Base-by-base conservation (phyloP, 805 yeast species). In the Cyberlindnera amylophila region DNA sequence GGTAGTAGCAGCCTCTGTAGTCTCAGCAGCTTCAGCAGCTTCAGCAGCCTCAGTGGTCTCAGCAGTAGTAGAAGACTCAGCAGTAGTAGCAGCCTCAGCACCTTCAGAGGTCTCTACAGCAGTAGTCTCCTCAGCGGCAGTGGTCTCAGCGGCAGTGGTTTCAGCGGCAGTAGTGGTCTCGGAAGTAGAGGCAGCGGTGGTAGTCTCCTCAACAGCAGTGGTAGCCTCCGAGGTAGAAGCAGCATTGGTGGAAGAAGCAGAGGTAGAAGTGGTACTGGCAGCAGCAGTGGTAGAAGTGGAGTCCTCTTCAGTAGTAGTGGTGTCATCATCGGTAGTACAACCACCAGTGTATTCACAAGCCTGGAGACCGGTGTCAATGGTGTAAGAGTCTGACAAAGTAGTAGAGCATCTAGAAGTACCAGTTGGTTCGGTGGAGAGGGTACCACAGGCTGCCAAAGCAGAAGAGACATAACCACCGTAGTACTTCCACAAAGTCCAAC, bases 401-500 rank as follows among this genome's bases (percentile, higher is more conserved):
- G 45, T 56, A 39, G 36, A 33, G 12, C 36, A 33, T 33, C 36
- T 33, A 5, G 29, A 36, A 24, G 21, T 12, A 29, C 32, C 39
- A 18, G 34, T 32, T 45, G 66, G 65, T n/a, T 51, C 45, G 18
- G 60, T 50, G 13, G 56, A 45, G 31, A 52, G 45, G n/a, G 52
- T 45, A 30, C 46, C 44, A 51, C 65, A 62, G 11, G 42, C 55
- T 11, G 42, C 52, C 36, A 61, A 43, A 6, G 65, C 57, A 15
- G 53, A 45, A 2, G 54, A 39, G 32, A 63, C 50, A 50, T 45
- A 61, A 1, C 39, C 23, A 14, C 53, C 54, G 46, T 63, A 63
- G 49, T 61, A 58, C 16, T 51, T 40, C 62, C 61, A 63, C 34
- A 63, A 44, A 48, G 66, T 63, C 67, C 66, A 63, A 32, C 67